A percentile compares a stretch with the other conserved stretches of the same genome.
phyloP scores from a whole-genome alignment of 164 flowering plant species.

The Protea cynaroides region DNA sequence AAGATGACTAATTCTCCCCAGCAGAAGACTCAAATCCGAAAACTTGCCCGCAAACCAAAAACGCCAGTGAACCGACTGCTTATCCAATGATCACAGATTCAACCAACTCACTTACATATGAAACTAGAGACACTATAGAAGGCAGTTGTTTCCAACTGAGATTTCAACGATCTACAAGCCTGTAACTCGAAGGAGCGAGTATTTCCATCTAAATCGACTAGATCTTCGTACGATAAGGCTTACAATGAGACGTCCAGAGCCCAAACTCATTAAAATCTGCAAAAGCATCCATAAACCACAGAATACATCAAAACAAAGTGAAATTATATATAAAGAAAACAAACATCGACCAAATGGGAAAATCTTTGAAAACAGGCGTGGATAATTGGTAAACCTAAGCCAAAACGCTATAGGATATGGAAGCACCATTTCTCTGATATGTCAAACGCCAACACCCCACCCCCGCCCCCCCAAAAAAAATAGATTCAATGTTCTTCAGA shows the following conservation, averaged over 20 bases:
- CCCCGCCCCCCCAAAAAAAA: too few relatives aligned
- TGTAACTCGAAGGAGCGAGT: neutral
- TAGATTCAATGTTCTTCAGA: too few relatives aligned
- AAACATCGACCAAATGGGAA: neutral
- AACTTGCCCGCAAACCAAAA: neutral
- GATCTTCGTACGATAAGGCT: neutral
- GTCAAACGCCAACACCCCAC: too few relatives aligned
- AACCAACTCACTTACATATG: too few relatives aligned
- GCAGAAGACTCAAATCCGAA: neutral
- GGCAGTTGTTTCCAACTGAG: neutral
- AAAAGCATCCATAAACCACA: neutral
- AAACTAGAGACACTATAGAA: too few relatives aligned
- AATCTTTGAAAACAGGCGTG: neutral
- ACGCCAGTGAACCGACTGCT: neutral
- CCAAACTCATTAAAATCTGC: neutral
- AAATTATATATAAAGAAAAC: neutral
- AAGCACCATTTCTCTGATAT: neutral
- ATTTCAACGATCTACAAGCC: neutral
- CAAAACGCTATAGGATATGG: neutral
- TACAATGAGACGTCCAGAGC: neutral
- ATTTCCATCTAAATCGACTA: neutral
- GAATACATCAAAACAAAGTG: neutral
- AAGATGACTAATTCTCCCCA: too few relatives aligned
- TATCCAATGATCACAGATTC: neutral
- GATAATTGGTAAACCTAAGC: neutral